Evolutionary conservation across 306 rosid genomes (phyloP).

Genomic region (Fagus crenata): DNA sequence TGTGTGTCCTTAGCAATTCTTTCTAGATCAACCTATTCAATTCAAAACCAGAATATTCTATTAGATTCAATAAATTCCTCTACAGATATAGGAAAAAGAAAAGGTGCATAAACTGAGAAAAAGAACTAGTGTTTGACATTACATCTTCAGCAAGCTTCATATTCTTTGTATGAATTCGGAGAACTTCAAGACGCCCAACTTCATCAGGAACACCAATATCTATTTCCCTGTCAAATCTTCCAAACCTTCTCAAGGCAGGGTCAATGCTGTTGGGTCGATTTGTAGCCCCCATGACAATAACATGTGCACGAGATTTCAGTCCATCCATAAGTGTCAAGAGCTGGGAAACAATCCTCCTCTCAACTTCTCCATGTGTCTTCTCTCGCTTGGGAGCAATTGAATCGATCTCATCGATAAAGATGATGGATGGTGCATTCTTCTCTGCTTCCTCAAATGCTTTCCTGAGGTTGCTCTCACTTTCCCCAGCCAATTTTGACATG

Average conservation of each 20-base stretch:
- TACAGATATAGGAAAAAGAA: conserved; percentile 12
- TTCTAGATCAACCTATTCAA: conserved; percentile 82
- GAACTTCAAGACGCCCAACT: conserved; percentile 94
- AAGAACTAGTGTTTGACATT: conserved; percentile 19
- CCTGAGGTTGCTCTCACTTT: conserved; percentile 95
- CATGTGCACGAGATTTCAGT: conserved; percentile 87
- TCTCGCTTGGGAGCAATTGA: conserved; percentile 97
- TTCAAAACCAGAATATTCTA: not conserved
- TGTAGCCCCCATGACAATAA: conserved; percentile 94
- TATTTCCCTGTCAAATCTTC: conserved; percentile 95
- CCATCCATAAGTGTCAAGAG: conserved; percentile 98
- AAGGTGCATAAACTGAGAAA: not conserved
- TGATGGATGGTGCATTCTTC: conserved; percentile 98
- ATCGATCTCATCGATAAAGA: conserved; percentile 92
- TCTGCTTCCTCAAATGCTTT: conserved; percentile 99
- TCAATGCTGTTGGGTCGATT: conserved; percentile 97
- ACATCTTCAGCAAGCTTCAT: conserved; percentile 98
- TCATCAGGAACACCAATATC: conserved; percentile 98
- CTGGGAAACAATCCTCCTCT: conserved; percentile 95
- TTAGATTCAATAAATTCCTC: not conserved
- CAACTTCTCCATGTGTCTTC: conserved; percentile 98
- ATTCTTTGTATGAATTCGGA: conserved; percentile 94
- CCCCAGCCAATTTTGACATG: conserved; percentile 95
- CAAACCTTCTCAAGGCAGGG: conserved; percentile 96
- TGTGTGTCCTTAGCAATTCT: conserved; percentile 86